Base-by-base conservation (phyloP, 129 eudicot species). In the Flaveria brownii region DNA sequence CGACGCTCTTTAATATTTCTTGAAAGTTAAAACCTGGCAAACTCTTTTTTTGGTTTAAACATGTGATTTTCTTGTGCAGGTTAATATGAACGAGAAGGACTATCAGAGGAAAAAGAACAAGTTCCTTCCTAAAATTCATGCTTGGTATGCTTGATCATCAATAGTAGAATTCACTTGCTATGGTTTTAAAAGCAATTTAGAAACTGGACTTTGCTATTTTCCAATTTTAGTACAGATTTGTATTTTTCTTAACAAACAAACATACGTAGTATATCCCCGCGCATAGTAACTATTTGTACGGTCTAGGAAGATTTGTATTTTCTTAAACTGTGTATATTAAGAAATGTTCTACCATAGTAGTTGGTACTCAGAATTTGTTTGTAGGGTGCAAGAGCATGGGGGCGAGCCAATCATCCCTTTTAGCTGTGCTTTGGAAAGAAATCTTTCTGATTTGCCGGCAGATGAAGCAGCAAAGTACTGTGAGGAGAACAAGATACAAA, bases 331-430 rank as follows among this genome's bases (percentile, higher is more conserved):
- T 33, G 33, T 10, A 22, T 23, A 45, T 68, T 22, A 18, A 8
- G 26, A 12, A 68, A 43, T 56, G 6, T 20, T 43, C 25, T 75
- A 26, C 61, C 1, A 33, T 47, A 30, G 61, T 49, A 28, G 49
- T 41, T 11, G 30, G 59, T 62, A 79, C 30, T 50, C 71, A 10
- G 47, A 65, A 68, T 18, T 36, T 17, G 20, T 70, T 63, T 78
- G 14, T 75, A 93, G 98, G 98, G 98, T 94, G 81, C 97, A 94
- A 85, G 98, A 94, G 93, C 98, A 91, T 85, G 98, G 98, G 47
- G 92, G 93, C 68, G 98, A 89, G 83, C 73, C 79, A 77, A 91
- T 91, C 55, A 91, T 94, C 57, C 98, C 98, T 81, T 87, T 94
- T 82, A 94, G 98, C 78, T 88, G 96, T 81, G 87, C 90, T 25